A percentile compares a stretch with the other conserved stretches of the same genome.
Evolutionary conservation across 2,329 filamentous ascomycete species (phyloP).

Genomic region (Ophiostoma australiae): DNA sequence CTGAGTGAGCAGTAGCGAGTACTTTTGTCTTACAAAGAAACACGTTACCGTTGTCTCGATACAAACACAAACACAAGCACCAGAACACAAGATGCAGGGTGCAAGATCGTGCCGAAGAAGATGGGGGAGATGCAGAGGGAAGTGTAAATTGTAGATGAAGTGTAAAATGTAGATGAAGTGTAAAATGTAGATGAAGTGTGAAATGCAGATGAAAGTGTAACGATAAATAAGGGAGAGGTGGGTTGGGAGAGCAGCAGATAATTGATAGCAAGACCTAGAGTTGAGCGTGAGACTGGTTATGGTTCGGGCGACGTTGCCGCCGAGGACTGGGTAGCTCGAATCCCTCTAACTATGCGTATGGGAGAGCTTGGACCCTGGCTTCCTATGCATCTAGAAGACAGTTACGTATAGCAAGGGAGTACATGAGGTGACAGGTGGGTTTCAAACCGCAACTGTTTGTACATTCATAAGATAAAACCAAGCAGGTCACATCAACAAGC

Average conservation of each 20-base stretch:
- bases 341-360: background rate
- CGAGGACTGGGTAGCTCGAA: background rate
- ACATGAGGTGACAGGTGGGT: background rate
- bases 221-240: background rate
- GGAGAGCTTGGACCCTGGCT: background rate
- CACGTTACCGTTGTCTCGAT: background rate
- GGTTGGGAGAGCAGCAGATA: background rate
- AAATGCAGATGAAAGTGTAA: background rate
- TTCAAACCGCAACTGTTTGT: background rate
- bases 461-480: background rate
- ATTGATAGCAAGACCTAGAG: constrained; percentile 6
- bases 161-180: background rate
- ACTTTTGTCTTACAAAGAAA: background rate
- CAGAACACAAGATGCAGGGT: background rate
- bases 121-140: background rate
- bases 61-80: background rate
- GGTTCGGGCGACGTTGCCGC: background rate
- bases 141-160: background rate
- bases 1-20: background rate
- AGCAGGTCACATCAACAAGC: background rate
- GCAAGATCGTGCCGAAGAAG: background rate
- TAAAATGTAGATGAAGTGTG: background rate
- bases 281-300: background rate
- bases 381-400: constrained; percentile 11
- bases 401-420: background rate